Conservation (phyloP, 2,329 filamentous ascomycete genomes). For the Fusarium camptoceras region DNA sequence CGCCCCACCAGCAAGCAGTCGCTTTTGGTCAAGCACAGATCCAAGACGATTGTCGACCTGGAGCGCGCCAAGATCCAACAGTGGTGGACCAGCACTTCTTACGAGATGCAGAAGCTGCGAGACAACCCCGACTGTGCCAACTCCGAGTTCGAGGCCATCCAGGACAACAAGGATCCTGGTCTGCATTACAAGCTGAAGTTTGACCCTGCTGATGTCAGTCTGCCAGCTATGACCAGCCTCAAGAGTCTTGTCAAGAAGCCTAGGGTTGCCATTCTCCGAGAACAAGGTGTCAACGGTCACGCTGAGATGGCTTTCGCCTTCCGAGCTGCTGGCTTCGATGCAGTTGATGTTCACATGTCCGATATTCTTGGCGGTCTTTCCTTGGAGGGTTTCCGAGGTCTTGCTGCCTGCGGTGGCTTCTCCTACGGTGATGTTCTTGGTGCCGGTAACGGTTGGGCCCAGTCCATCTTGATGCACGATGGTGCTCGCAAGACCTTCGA, state of each 20-base stretch:
- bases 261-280: conserved; percentile 91
- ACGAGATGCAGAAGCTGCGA: conserved; percentile 88
- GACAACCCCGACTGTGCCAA: conserved; percentile 92
- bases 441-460: conserved; percentile 96
- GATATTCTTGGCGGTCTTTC: conserved; percentile 86
- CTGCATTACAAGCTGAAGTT: conserved; percentile 86
- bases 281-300: conserved; percentile 95
- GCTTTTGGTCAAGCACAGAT: conserved; percentile 79
- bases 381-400: conserved; percentile 83
- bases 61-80: conserved; percentile 81
- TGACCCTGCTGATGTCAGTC: conserved; percentile 79
- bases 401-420: conserved; percentile 97
- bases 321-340: conserved; percentile 87
- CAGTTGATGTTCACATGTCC: conserved; percentile 96
- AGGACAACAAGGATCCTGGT: conserved; percentile 82
- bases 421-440: conserved; percentile 86
- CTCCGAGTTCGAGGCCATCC: conserved; percentile 80
- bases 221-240: conserved; percentile 67
- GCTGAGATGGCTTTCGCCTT: conserved; percentile 99
- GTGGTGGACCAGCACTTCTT: conserved; percentile 88
- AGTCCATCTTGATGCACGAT: conserved; percentile 88
- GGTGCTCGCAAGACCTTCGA: conserved; percentile 81
- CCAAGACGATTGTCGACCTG: conserved; percentile 75
- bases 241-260: conserved; percentile 65
- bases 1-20: conserved; percentile 77